These are phyloP conservation scores for Lachnellula subtilissima DNA, from an alignment of 2,329 filamentous ascomycete species.

Conservation along the genomic window DNA sequence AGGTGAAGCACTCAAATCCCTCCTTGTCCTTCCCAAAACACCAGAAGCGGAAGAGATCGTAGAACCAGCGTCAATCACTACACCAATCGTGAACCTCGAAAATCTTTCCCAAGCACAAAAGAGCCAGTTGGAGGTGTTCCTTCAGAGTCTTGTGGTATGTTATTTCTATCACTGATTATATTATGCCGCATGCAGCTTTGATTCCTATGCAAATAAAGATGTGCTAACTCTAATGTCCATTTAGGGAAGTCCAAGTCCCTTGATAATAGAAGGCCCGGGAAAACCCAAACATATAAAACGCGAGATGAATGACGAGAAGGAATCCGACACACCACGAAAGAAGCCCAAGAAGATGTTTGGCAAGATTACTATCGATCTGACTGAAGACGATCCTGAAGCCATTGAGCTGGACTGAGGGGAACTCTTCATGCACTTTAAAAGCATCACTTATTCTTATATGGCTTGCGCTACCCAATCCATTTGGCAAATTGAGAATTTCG, in stretches of 20 bases:
- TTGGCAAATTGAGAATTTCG: no score
- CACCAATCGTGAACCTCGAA: neutral
- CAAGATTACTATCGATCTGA: conserved; percentile 14
- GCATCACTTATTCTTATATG: neutral
- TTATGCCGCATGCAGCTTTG: neutral
- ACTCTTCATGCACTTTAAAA: neutral
- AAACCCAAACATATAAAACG: conserved; percentile 3
- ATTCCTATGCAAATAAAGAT: no score
- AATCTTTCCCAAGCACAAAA: neutral
- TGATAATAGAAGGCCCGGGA: neutral
- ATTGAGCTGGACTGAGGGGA: neutral
- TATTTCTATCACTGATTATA: neutral
- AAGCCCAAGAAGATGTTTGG: conserved; percentile 4
- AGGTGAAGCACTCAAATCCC: conserved; percentile 19
- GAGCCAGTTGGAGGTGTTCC: neutral
- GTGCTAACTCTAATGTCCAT: neutral
- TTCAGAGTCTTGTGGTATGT: neutral
- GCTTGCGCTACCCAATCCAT: neutral
- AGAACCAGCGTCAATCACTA: neutral
- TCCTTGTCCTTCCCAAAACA: conserved; percentile 18
- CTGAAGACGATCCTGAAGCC: conserved; percentile 4
- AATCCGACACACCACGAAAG: neutral
- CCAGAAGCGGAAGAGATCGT: conserved; percentile 11
- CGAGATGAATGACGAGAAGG: neutral
- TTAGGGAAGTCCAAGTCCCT: neutral